Evolutionary conservation across 176 grass and related monocot genomes (phyloP), one percentile per base, ranked within the genome.

Genomic region (Aegilops tauschii): DNA sequence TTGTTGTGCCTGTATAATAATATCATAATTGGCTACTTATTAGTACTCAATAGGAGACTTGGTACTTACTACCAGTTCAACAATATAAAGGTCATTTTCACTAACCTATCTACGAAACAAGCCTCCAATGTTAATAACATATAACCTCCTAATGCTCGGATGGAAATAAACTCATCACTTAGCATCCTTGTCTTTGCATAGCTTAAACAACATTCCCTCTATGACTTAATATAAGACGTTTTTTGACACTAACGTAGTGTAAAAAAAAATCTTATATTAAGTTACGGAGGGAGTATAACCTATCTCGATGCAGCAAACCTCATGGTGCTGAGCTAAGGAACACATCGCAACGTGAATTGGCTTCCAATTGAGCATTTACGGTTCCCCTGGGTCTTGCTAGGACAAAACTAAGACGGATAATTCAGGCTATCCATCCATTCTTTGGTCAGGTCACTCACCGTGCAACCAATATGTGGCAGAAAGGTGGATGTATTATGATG

Each of bases 1-100:
- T 29, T 93, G 88, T 1, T 90, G 91, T 31, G 73, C 87, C 90
- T 95, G 71, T 6, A 58, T 37, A 25, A 52, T 79, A 39, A 73
- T 4, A 50, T 2, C 32, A 81, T 39, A 80, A 39, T 18, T 76
- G 42, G 56, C 6, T 23, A 45, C 42, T 58, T 54, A 78, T 50
- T 59, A 59, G 7, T 21, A 58, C 17, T 58, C 18, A 58, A 20
- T 20, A 21, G 18, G 54, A 58, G 54, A 58, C 18, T 58, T 18
- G 2, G 54, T n/a, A 65, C 42, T 59, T 69, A 74, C 77, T 28
- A 47, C 78, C 9, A 72, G 10, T 23, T 11, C 11, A 12, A 73
- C 1, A 9, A 23, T 25, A 69, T 12, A 40, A 77, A 72, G 5
- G 11, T 3, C 28, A 40, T 66, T 63, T 78, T 5, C 58, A 59